These are phyloP conservation scores for Ascochyta rabiei DNA, from an alignment of 2,329 filamentous ascomycete genomes.

Conservation along the genomic window DNA sequence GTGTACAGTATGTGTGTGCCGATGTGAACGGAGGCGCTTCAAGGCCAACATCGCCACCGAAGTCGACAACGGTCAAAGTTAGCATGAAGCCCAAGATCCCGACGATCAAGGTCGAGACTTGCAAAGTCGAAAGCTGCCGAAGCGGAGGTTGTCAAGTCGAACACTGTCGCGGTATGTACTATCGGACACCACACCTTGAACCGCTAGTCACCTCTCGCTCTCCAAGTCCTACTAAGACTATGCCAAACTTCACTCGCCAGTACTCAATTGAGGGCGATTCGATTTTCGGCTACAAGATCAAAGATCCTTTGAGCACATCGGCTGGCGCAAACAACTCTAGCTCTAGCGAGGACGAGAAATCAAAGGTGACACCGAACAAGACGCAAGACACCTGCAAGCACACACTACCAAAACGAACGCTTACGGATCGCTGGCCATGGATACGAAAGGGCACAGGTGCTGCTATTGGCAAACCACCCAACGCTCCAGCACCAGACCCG, in stretches of 20 bases:
- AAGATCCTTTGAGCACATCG: constrained; percentile 19
- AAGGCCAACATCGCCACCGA: constrained; percentile 9
- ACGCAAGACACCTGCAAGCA: constrained; percentile 2
- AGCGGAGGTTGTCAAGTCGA: neutral
- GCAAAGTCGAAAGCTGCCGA: neutral
- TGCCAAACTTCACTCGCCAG: constrained; percentile 29
- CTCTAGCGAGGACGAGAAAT: constrained; percentile 18
- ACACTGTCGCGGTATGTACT: constrained; percentile 17
- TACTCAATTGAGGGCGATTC: constrained; percentile 28
- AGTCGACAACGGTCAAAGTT: constrained; percentile 28
- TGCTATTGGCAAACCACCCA: constrained; percentile 19
- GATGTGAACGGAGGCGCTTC: constrained; percentile 21
- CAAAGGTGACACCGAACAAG: neutral
- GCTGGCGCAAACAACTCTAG: constrained; percentile 13
- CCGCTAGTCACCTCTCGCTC: constrained; percentile 21
- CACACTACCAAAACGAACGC: constrained; percentile 12
- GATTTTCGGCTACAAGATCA: constrained; percentile 31
- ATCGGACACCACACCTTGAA: constrained; percentile 7
- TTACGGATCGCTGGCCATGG: constrained; percentile 35
- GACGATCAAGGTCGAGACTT: neutral
- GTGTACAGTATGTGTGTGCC: constrained; percentile 5
- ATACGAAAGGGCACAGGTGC: constrained; percentile 12
- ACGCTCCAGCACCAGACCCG: constrained; percentile 12
- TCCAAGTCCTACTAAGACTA: constrained; percentile 29
- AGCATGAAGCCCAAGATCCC: constrained; percentile 27